These are phyloP conservation scores for Prototheca stagnorum DNA, from an alignment of 163 green algal genomes.

Conservation along the genomic window DNA sequence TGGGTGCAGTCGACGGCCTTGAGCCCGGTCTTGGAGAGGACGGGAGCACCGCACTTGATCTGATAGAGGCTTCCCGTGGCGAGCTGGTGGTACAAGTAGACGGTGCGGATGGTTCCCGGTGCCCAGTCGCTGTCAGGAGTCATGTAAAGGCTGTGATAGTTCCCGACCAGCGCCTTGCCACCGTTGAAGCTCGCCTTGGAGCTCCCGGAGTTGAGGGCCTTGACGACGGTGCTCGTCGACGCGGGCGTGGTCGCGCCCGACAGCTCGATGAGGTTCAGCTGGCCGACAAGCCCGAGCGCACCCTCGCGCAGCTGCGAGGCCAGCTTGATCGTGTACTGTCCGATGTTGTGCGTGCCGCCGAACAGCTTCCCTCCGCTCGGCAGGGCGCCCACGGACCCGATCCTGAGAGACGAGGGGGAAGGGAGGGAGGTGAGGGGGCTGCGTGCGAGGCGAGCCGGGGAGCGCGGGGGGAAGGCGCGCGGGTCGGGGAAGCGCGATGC, in stretches of 20 bases:
- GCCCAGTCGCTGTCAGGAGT: conserved; percentile 9
- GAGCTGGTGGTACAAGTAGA: conserved; percentile 13
- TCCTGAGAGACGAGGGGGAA: not conserved
- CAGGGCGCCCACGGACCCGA: conserved; percentile 2
- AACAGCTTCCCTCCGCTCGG: conserved; percentile 4
- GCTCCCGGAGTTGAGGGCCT: not conserved
- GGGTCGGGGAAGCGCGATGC: too few species aligned
- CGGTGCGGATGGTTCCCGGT: not conserved
- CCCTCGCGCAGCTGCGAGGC: not conserved
- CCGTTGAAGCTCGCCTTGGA: conserved; percentile 7
- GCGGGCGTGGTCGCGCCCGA: conserved; percentile 2
- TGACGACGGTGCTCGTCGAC: not conserved
- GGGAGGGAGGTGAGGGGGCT: too few species aligned
- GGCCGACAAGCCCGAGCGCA: not conserved
- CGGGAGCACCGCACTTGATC: conserved; percentile 11
- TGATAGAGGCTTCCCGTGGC: conserved; percentile 10
- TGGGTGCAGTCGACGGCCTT: conserved; percentile 4
- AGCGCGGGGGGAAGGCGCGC: too few species aligned
- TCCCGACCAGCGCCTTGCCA: conserved; percentile 10
- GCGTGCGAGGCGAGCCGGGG: too few species aligned
- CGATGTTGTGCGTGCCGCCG: conserved; percentile 3
- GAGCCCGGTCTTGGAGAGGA: not conserved
- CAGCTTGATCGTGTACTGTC: conserved; percentile 4
- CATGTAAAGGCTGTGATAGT: too few species aligned
- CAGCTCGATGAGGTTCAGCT: conserved; percentile 7